Conservation (phyloP, 2,329 filamentous ascomycete genomes). For the Saccharata proteae region DNA sequence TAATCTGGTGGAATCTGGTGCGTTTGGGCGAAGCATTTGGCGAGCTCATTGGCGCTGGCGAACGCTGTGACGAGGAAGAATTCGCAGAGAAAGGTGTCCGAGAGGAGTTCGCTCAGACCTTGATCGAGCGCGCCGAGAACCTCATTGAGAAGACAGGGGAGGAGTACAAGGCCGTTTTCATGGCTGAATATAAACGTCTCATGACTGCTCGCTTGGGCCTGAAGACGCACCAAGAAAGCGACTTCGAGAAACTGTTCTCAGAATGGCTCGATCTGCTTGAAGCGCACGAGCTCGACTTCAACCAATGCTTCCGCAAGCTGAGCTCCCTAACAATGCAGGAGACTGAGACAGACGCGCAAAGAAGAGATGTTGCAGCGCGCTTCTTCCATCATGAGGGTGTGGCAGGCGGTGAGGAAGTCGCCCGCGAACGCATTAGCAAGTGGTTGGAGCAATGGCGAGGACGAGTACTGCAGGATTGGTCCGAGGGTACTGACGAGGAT, state of each 20-base stretch:
- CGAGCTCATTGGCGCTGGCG: conserved; percentile 72
- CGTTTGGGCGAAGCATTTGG: conserved; percentile 80
- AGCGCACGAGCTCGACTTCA: conserved; percentile 76
- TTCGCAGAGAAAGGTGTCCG: conserved; percentile 64
- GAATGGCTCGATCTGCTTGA: conserved; percentile 72
- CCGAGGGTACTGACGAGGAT: conserved; percentile 43
- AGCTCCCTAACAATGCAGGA: conserved; percentile 50
- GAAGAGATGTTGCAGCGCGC: conserved; percentile 51
- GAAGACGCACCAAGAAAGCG: conserved; percentile 52
- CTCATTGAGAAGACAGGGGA: conserved; percentile 71
- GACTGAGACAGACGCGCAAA: conserved; percentile 50
- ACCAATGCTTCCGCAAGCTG: conserved; percentile 81
- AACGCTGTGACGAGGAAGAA: conserved; percentile 54
- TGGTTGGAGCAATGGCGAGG: conserved; percentile 75
- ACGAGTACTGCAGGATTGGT: conserved; percentile 67
- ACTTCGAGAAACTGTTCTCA: conserved; percentile 75
- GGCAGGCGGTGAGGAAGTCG: conserved; percentile 45
- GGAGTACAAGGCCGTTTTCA: conserved; percentile 79
- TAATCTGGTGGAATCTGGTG: conserved; percentile 98
- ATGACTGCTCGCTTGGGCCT: conserved; percentile 75
- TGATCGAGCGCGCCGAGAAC: conserved; percentile 69
- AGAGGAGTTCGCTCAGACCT: conserved; percentile 53
- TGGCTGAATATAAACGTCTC: conserved; percentile 76
- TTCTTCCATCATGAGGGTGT: conserved; percentile 72
- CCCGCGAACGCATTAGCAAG: conserved; percentile 52